Evolutionary conservation across 1,284 basidiomycete genomes (phyloP), one percentile per base, ranked within the genome.

Genomic region (Marasmius sp.): DNA sequence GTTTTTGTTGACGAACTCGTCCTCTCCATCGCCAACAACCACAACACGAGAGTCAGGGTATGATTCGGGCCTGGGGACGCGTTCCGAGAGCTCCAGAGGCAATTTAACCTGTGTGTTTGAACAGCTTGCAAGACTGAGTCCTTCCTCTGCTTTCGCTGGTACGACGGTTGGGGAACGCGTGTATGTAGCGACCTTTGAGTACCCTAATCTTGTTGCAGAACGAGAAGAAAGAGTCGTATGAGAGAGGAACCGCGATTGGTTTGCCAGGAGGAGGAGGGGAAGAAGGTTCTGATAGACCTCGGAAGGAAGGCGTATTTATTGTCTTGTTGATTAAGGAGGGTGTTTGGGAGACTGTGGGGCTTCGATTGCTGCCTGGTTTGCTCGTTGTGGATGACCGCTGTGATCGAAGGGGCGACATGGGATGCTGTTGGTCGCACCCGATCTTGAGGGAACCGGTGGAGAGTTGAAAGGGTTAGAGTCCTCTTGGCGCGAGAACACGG

Each of bases 161-260:
- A 85, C 77, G 60, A 82, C 79, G 3, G 76, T 77, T 11, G 76
- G 69, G n/a, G 82, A 80, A 67, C 91, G 85, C 38, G 91, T 88
- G 74, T 94, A 97, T 2, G 93, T 88, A 11, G 90, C 93, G 6
- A 96, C 94, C 20, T 95, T 95, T 62, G 93, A 95, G 68, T 97
- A 96, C 5, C 95, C 95, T 0, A 86, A 82, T 71, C 90, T 94
- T 6, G 65, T 72, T 70, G 3, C 92, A 93, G 67, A 96, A 95
- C 6, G 93, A 95, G 78, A 95, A 95, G 78, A 96, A 96, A 0
- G 87, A 86, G 71, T 95, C 84, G 70, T 88, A 97, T 16, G 76
- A 82, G 39, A 83, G 79, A 20, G 93, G 91, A 43, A 91, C 69
- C 1, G 92, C 94, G 62, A 91, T 82, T 20, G 82, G 76, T 66